phyloP scores from a whole-genome alignment of 495 filamentous ascomycete genomes.

The Antarctomyces pellizariae region DNA sequence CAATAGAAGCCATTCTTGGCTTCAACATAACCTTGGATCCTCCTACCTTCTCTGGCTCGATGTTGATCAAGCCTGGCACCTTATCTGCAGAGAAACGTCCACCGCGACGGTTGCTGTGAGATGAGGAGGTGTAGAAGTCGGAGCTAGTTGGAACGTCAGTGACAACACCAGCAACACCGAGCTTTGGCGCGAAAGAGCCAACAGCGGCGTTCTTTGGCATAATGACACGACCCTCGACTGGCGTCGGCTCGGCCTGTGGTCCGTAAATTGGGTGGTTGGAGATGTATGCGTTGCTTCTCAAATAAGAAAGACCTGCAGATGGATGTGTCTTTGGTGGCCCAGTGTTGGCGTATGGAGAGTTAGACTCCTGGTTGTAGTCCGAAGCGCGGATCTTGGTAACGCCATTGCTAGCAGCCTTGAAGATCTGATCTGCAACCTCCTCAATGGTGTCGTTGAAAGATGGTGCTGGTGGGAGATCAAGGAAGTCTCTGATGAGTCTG shows the following conservation, averaged over 20 bases:
- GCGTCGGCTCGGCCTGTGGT: constrained; percentile 36
- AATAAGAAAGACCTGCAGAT: constrained; percentile 71
- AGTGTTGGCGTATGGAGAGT: constrained; percentile 25
- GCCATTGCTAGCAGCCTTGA: constrained; percentile 11
- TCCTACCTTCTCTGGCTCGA: constrained; percentile 36
- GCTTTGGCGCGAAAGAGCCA: constrained; percentile 9
- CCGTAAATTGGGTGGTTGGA: constrained; percentile 70
- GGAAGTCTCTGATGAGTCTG: constrained; percentile 8
- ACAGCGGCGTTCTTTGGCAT: constrained; percentile 13
- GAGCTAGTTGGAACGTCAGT: constrained; percentile 12
- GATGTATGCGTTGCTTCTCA: constrained; percentile 41
- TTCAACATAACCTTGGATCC: constrained; percentile 44
- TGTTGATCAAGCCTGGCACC: constrained; percentile 17
- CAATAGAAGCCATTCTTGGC: constrained; percentile 28
- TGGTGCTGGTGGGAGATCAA: constrained; percentile 7
- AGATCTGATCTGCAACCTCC: no score
- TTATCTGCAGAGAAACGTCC: constrained; percentile 2
- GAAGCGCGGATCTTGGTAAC: constrained; percentile 6
- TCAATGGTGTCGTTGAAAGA: constrained; percentile 2
- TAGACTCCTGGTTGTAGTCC: constrained; percentile 2
- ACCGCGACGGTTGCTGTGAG: neutral
- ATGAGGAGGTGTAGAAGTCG: constrained; percentile 11
- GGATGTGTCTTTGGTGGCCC: constrained; percentile 76
- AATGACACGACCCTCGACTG: constrained; percentile 48
- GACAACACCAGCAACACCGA: constrained; percentile 28